Percentiles rank a stretch among this genome's conserved stretches.
Conservation (phyloP, 495 filamentous ascomycete species). For the Podospora anserina region DNA sequence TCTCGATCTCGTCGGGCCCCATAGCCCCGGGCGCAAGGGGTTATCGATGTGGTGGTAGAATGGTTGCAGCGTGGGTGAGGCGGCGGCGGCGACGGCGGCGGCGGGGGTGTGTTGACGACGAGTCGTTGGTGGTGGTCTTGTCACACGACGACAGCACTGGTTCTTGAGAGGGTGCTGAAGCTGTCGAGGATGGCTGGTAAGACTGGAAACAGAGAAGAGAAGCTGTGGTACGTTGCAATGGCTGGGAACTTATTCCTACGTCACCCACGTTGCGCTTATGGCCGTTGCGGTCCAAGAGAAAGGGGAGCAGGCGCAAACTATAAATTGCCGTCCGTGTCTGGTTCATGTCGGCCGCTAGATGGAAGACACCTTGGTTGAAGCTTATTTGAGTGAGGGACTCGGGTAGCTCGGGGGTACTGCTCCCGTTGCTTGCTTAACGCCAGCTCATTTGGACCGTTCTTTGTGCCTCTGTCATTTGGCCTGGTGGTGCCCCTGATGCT, state of each 20-base stretch:
- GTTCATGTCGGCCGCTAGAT: not conserved
- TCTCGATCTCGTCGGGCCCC: conserved; percentile 5
- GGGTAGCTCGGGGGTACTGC: not conserved
- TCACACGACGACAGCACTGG: too few relatives aligned
- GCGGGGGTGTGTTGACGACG: not conserved
- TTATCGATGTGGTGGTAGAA: not conserved
- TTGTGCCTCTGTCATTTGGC: not conserved
- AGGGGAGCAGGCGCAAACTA: not conserved
- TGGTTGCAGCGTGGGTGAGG: not conserved
- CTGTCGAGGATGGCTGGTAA: not conserved
- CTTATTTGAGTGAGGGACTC: not conserved
- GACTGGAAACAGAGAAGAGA: not conserved
- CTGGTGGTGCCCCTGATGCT: not conserved
- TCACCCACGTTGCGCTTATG: not conserved
- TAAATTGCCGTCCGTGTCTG: not conserved
- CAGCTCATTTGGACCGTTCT: not conserved
- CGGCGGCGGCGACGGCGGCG: too few relatives aligned
- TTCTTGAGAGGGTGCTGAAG: too few relatives aligned
- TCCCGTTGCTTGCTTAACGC: not conserved
- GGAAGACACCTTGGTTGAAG: not conserved
- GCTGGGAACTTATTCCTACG: not conserved
- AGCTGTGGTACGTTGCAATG: not conserved
- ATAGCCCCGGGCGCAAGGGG: not conserved
- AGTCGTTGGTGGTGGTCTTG: not conserved
- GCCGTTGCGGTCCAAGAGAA: not conserved